Evolutionary conservation across 148 eudicot genomes (phyloP), one percentile per base, ranked within the genome.

Genomic region (Selenicereus undatus): DNA sequence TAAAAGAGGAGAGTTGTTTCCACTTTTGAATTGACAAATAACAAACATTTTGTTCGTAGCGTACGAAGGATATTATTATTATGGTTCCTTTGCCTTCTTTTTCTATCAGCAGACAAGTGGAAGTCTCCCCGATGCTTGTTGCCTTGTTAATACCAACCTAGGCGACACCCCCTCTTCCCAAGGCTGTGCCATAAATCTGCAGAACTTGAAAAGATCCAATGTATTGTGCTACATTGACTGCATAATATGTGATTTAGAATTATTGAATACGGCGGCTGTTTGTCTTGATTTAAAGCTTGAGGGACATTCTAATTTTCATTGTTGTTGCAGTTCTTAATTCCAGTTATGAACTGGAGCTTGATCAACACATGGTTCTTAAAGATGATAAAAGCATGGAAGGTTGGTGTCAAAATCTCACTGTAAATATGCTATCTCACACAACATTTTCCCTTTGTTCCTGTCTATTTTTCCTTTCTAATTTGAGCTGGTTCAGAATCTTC

Each of bases 301-400:
- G 52, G 14, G 52, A 48, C 52, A 48, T 48, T 14, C 52, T 5
- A 8, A 48, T 51, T 76, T 32, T 76, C 27, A 22, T 75, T 51
- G 51, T 35, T 69, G 16, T 17, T 76, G 71, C 84, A 50, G 84
- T 30, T 69, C 32, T 30, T 12, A 70, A 30, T 50, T 73, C 10
- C 11, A 24, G 17, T 39, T 56, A 70, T 70, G 83, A 75, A 22
- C 39, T 36, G 3, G 76, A 71, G 43, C n/a, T 2, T 51, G 18
- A 11, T 35, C 7, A 43, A 76, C 11, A 17, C 27, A 58, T 45
- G 42, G 26, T 36, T 17, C 22, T 27, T 4, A 69, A 30, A 36
- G 64, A 42, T 66, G 39, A 52, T 74, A n/a, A 30, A 3, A 2
- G 22, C 21, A 54, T 39, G 52, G 52, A 48, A 48, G 11, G 52